Evolutionary conservation across 202 grass and related monocot species (phyloP).

Genomic region (Panicum hallii): DNA sequence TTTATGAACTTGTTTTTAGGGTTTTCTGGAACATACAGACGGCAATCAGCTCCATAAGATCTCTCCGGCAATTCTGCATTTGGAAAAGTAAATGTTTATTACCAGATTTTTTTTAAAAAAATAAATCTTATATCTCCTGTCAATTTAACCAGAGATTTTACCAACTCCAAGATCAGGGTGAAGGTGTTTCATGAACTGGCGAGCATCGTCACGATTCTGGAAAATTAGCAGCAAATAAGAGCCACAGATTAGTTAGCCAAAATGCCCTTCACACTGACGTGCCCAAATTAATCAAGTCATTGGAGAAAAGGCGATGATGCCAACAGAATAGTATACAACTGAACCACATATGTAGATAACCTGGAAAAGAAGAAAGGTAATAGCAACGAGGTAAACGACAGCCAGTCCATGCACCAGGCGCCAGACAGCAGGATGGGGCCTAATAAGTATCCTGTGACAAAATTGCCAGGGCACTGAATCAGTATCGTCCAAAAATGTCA

Average conservation of each 20-base stretch:
- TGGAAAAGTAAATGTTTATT: slow-evolving; percentile 15
- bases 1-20: slow-evolving; percentile 98
- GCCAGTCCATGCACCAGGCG: slow-evolving; percentile 92
- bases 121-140: background rate
- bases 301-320: background rate
- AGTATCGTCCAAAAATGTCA: slow-evolving; percentile 46
- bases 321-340: slow-evolving; percentile 13
- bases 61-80: slow-evolving; percentile 87
- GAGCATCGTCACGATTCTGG: slow-evolving; percentile 92
- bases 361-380: slow-evolving; percentile 99
- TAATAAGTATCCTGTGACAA: slow-evolving; percentile 86
- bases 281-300: slow-evolving; percentile 25
- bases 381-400: slow-evolving; percentile 93
- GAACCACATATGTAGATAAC: slow-evolving; percentile 47
- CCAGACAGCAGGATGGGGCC: slow-evolving; percentile 97
- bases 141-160: slow-evolving; percentile 47
- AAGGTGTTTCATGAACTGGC: slow-evolving; percentile 91
- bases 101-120: background rate
- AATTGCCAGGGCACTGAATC: slow-evolving; percentile 46
- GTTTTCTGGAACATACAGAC: slow-evolving; percentile 97
- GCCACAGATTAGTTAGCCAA: slow-evolving; percentile 21
- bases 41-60: slow-evolving; percentile 94
- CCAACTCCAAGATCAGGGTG: slow-evolving; percentile 92
- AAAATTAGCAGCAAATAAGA: slow-evolving; percentile 34
- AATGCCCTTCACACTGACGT: slow-evolving; percentile 35